A percentile compares a stretch with the other conserved stretches of the same genome.
Evolutionary conservation across 2,329 filamentous ascomycete species (phyloP).

Genomic region (Botryosphaeria dothidea): DNA sequence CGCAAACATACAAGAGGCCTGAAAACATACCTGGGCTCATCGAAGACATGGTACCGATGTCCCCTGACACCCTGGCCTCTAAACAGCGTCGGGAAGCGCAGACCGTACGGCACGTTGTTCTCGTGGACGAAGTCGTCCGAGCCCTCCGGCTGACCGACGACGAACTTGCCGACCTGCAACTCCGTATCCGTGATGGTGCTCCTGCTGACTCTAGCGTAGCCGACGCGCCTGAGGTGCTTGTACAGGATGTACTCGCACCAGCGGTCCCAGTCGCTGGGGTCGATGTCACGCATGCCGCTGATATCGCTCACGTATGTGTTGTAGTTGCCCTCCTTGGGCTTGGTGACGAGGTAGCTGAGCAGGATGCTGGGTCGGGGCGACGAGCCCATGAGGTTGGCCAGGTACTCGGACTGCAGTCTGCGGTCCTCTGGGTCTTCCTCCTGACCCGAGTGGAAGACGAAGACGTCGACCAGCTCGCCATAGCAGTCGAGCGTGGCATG

Average conservation of each 20-base stretch:
- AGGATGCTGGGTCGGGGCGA: constrained; percentile 79
- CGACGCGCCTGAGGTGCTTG: constrained; percentile 81
- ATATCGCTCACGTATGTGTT: constrained; percentile 86
- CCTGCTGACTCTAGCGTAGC: constrained; percentile 86
- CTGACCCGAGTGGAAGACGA: constrained; percentile 98
- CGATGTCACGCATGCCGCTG: constrained; percentile 94
- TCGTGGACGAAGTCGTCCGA: constrained; percentile 70
- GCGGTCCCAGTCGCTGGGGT: constrained; percentile 88
- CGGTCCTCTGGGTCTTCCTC: constrained; percentile 95
- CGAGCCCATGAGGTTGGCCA: constrained; percentile 83
- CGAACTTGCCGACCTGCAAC: constrained; percentile 91
- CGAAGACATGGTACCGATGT: constrained; percentile 92
- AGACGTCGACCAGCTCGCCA: constrained; percentile 84
- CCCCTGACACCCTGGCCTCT: constrained; percentile 82
- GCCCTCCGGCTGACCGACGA: constrained; percentile 70
- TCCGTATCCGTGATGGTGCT: constrained; percentile 96
- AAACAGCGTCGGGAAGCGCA: constrained; percentile 83
- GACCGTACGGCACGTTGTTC: constrained; percentile 71
- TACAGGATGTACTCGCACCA: constrained; percentile 99
- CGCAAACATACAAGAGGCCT: no score
- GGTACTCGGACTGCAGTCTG: constrained; percentile 80
- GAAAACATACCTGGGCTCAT: constrained; percentile 54
- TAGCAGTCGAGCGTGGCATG: constrained; percentile 96
- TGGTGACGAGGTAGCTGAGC: constrained; percentile 89
- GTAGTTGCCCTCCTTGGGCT: constrained; percentile 90